Conservation (phyloP, 2,329 filamentous ascomycete genomes). For the Leptographium flavum region DNA sequence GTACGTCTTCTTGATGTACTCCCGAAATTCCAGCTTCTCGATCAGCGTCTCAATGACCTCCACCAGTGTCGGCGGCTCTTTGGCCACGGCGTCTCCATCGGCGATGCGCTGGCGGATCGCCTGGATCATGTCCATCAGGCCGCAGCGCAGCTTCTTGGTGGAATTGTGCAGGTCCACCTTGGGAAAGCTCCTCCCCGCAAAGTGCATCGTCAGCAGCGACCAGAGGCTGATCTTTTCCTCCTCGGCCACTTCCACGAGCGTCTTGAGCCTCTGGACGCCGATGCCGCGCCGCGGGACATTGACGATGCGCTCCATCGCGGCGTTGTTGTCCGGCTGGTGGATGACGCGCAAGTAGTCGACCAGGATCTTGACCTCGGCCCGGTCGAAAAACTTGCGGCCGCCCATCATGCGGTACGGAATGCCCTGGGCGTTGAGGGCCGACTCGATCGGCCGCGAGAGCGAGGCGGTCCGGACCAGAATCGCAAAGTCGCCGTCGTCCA, state of each 20-base stretch:
- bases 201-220: slow-evolving; percentile 49
- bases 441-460: slow-evolving; percentile 76
- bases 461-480: slow-evolving; percentile 75
- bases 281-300: slow-evolving; percentile 73
- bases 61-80: slow-evolving; percentile 21
- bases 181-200: slow-evolving; percentile 30
- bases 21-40: slow-evolving; percentile 55
- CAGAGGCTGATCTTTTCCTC: slow-evolving; percentile 56
- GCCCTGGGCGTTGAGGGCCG: slow-evolving; percentile 63
- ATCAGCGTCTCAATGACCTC: slow-evolving; percentile 38
- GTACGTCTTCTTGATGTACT: slow-evolving; percentile 59
- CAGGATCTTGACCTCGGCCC: slow-evolving; percentile 73
- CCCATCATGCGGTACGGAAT: slow-evolving; percentile 83
- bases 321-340: slow-evolving; percentile 73
- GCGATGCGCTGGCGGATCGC: not conserved
- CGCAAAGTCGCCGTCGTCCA: slow-evolving; percentile 66
- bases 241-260: slow-evolving; percentile 64
- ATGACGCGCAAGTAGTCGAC: slow-evolving; percentile 82
- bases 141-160: slow-evolving; percentile 38
- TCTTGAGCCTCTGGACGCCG: slow-evolving; percentile 63
- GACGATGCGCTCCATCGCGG: slow-evolving; percentile 69
- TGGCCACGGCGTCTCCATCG: not conserved
- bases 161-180: slow-evolving; percentile 36
- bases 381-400: slow-evolving; percentile 82
- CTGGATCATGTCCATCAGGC: slow-evolving; percentile 27